Conservation (phyloP, 2,329 filamentous ascomycete genomes). For the Pseudophaeomoniella oleicola region DNA sequence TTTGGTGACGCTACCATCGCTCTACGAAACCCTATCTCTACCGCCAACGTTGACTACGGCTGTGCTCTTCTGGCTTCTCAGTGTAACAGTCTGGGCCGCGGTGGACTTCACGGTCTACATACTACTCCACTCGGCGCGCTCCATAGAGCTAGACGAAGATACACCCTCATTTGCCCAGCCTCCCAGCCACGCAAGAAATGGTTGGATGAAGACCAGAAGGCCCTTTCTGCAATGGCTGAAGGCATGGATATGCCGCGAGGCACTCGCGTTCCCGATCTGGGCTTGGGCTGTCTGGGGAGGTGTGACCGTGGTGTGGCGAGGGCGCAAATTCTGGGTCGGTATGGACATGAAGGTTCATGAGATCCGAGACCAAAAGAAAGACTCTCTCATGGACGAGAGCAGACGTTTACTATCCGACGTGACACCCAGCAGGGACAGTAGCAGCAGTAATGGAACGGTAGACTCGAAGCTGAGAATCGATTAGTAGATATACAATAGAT, state of each 20-base stretch:
- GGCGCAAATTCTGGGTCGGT: slow-evolving; percentile 64
- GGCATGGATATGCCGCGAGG: slow-evolving; percentile 75
- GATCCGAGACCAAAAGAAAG: slow-evolving; percentile 22
- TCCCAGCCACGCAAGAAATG: slow-evolving; percentile 19
- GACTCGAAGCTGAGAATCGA: too few relatives aligned
- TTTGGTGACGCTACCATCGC: slow-evolving; percentile 56
- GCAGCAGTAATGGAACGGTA: too few relatives aligned
- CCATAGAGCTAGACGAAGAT: slow-evolving; percentile 54
- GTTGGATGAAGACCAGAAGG: slow-evolving; percentile 29
- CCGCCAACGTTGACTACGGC: slow-evolving; percentile 56
- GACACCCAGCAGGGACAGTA: too few relatives aligned
- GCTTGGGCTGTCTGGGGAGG: slow-evolving; percentile 79
- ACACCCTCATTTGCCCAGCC: slow-evolving; percentile 59
- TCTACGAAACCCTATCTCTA: slow-evolving; percentile 37
- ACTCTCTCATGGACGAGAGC: too few relatives aligned
- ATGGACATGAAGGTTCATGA: slow-evolving; percentile 70
- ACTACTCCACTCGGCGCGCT: slow-evolving; percentile 57
- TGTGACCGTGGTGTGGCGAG: slow-evolving; percentile 74
- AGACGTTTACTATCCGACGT: too few relatives aligned
- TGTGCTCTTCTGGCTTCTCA: slow-evolving; percentile 47
- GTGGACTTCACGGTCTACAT: slow-evolving; percentile 62
- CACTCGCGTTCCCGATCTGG: slow-evolving; percentile 80
- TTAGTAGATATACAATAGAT: too few relatives aligned
- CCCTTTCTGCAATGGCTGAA: slow-evolving; percentile 56
- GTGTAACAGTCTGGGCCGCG: slow-evolving; percentile 55